Evolutionary conservation across 768 basidiomycete genomes (phyloP), one percentile per base, ranked within the genome.

Genomic region (Lactarius pseudohatsudake): DNA sequence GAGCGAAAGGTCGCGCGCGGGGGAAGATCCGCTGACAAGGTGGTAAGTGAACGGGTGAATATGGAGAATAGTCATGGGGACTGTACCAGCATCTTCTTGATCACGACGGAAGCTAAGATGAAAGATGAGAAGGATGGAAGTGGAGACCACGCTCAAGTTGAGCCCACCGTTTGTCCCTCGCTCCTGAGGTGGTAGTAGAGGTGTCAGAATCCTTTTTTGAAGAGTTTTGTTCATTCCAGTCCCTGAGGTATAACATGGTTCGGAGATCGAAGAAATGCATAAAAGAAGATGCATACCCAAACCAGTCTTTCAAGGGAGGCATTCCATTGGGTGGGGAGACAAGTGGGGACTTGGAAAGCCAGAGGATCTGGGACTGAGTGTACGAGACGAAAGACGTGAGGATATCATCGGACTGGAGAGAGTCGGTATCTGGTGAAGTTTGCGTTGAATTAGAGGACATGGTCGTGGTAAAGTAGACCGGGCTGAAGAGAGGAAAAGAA

Each of bases 291-390:
- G 45, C 86, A 66, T 75, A 94, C 92, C 92, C 92, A 77, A 94
- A 94, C 92, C 92, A 94, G 56, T 89, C 86, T 78, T 88, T 92
- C 60, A 94, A 78, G 56, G 85, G 80, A 59, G 92, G 92, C 93
- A 94, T 93, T 70, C 85, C 85, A 59, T 79, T 74, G 7, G 93
- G 92, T 30, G 81, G 79, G 67, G 83, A 80, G 30, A 94, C 89
- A 47, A 94, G 78, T 28, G 90, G 88, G n/a, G 92, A 94, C 69
- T 83, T 84, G 69, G 85, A 82, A 26, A 94, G 83, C 62, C 77
- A 76, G 61, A 94, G 84, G 45, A 93, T 77, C 68, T 92, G 86
- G 57, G 80, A 73, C 58, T 90, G 86, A 73, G 87, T 82, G 78
- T 94, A 94, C 69, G 86, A 83, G 70, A 83, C 79, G 71, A 88